phyloP scores from a whole-genome alignment of 352 stramenopile genomes.

The Phytophthora syringae region DNA sequence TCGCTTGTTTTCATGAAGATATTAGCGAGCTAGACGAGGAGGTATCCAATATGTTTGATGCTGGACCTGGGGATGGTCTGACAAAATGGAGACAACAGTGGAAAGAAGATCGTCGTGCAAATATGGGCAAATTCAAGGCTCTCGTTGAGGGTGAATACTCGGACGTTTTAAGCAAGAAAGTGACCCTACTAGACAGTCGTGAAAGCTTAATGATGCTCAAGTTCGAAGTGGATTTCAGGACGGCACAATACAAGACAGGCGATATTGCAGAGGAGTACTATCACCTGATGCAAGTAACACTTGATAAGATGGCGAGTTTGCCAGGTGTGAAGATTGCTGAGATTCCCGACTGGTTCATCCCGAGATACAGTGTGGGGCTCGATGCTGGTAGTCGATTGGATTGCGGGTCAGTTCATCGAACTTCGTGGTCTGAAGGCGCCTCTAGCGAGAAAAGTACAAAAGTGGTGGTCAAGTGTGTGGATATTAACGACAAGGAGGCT shows the following conservation, averaged over 20 bases:
- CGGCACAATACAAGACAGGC: not conserved
- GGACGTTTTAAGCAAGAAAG: too few species aligned
- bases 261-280: not conserved
- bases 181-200: not conserved
- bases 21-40: not conserved
- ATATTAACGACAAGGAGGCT: constrained; percentile 6
- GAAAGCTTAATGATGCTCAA: constrained; percentile 11
- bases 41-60: not conserved
- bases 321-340: not conserved
- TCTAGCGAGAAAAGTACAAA: not conserved
- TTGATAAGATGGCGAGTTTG: not conserved
- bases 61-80: not conserved
- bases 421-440: not conserved
- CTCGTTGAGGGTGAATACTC: too few species aligned
- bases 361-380: constrained; percentile 3
- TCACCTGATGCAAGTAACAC: not conserved
- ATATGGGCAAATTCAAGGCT: not conserved
- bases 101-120: not conserved
- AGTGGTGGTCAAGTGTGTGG: constrained; percentile 15
- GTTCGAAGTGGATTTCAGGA: constrained; percentile 5
- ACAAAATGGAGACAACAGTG: not conserved
- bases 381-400: not conserved
- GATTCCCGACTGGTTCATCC: constrained; percentile 5
- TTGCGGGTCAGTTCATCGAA: not conserved
- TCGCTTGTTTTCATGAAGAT: not conserved